phyloP scores from a whole-genome alignment of 1,284 basidiomycete species.

The Ustilago xerochloae region DNA sequence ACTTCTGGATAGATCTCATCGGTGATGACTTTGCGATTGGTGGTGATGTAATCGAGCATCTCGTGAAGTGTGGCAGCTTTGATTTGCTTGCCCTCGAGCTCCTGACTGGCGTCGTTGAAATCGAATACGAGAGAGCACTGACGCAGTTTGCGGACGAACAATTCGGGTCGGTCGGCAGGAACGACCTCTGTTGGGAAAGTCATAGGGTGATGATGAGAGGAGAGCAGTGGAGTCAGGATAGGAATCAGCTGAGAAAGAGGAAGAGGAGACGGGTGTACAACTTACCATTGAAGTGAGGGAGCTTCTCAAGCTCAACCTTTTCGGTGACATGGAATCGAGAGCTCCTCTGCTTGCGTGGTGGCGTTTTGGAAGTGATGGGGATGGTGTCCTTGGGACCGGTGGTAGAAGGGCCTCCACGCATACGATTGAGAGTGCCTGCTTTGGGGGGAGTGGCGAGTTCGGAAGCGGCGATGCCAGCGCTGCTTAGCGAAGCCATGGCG shows the following conservation, averaged over 20 bases:
- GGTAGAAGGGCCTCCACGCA: constrained; percentile 50
- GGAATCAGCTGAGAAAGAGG: not conserved
- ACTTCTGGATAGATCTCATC: constrained; percentile 99
- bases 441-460: constrained; percentile 59
- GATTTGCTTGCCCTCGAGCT: constrained; percentile 97
- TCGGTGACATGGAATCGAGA: constrained; percentile 92
- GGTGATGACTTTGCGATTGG: constrained; percentile 93
- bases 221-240: no score
- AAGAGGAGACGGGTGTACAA: constrained; percentile 37
- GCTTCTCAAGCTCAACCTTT: constrained; percentile 92
- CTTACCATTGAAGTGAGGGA: constrained; percentile 91
- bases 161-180: constrained; percentile 84
- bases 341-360: constrained; percentile 66
- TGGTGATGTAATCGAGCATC: constrained; percentile 99
- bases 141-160: constrained; percentile 94
- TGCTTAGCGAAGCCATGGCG: constrained; percentile 49
- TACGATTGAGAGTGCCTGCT: constrained; percentile 55
- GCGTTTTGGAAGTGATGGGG: constrained; percentile 63
- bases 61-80: constrained; percentile 98
- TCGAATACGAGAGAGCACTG: constrained; percentile 98
- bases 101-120: constrained; percentile 96
- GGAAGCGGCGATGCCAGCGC: constrained; percentile 41
- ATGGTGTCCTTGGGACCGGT: constrained; percentile 65
- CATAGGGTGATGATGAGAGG: not conserved
- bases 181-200: constrained; percentile 79